phyloP scores from a whole-genome alignment of 441 rosid genomes.

The Omphalea diandra region DNA sequence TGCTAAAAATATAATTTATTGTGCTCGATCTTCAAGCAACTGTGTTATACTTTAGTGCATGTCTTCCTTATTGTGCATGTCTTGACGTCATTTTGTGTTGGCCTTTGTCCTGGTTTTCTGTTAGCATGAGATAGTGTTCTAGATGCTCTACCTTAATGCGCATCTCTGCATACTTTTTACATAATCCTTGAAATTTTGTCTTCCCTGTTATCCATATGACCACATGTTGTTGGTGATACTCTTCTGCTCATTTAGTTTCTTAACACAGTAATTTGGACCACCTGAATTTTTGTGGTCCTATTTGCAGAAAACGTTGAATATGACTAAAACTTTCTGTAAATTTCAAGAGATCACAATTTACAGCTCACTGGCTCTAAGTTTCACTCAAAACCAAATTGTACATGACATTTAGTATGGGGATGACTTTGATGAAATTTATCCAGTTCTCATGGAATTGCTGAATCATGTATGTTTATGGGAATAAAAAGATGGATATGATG shows the following conservation, averaged over 20 bases:
- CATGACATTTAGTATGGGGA: constrained; percentile 86
- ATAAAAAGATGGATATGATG: too few relatives aligned
- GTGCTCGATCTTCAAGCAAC: too few relatives aligned
- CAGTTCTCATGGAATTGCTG: too few relatives aligned
- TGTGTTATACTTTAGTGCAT: too few relatives aligned
- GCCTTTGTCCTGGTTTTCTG: not conserved
- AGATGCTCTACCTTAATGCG: too few relatives aligned
- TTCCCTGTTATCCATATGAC: not conserved
- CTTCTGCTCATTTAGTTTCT: not conserved
- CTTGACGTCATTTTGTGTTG: not conserved
- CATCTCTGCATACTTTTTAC: not conserved
- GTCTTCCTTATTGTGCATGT: too few relatives aligned
- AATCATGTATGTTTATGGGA: too few relatives aligned
- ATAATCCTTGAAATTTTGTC: constrained; percentile 2
- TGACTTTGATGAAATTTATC: constrained; percentile 64
- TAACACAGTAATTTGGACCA: not conserved
- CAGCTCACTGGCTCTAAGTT: constrained; percentile 79
- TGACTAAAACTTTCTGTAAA: constrained; percentile 91
- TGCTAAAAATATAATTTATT: too few relatives aligned
- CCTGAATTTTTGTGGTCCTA: constrained; percentile 25
- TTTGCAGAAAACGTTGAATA: constrained; percentile 96
- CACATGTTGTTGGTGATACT: not conserved
- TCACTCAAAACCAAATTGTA: constrained; percentile 57
- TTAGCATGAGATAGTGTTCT: not conserved
- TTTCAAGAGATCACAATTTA: constrained; percentile 84